Conservation (phyloP, 495 filamentous ascomycete genomes). For the Xylaria bambusicola region DNA sequence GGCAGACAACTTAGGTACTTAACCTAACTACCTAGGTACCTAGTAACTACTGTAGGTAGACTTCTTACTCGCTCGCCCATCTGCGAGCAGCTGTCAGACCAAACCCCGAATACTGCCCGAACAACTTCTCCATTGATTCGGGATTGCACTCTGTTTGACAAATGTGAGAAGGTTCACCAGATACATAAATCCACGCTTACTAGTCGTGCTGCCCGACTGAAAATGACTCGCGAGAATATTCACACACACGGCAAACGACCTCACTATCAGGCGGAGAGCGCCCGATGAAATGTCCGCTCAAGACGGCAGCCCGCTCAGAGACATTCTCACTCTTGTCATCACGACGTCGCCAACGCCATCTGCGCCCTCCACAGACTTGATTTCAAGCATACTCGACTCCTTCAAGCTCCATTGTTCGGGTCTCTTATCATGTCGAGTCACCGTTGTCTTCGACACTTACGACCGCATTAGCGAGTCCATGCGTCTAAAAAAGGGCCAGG, state of each 20-base stretch:
- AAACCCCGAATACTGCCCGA: too few species aligned
- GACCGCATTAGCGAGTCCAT: constrained; percentile 39
- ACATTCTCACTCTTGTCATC: constrained; percentile 46
- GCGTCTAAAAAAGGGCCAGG: constrained; percentile 48
- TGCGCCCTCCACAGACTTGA: constrained; percentile 47
- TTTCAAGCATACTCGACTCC: constrained; percentile 39
- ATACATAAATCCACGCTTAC: too few species aligned
- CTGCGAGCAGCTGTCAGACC: too few species aligned
- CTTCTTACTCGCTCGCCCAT: too few species aligned
- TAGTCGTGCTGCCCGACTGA: too few species aligned
- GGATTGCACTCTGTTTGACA: too few species aligned
- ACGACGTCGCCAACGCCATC: constrained; percentile 53
- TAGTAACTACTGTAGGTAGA: too few species aligned
- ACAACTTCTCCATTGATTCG: too few species aligned
- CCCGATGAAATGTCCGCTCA: constrained; percentile 17
- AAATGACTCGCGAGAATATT: constrained; percentile 1
- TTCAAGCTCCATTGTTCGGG: constrained; percentile 40
- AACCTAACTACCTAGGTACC: too few species aligned
- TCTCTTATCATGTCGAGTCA: constrained; percentile 38
- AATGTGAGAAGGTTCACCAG: too few species aligned
- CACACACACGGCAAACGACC: not conserved
- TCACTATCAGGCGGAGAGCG: not conserved
- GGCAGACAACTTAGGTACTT: too few species aligned
- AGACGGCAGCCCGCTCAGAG: not conserved
- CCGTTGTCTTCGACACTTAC: constrained; percentile 49